Conservation (phyloP, 23 red algal genomes). For the Gracilaria domingensis region DNA sequence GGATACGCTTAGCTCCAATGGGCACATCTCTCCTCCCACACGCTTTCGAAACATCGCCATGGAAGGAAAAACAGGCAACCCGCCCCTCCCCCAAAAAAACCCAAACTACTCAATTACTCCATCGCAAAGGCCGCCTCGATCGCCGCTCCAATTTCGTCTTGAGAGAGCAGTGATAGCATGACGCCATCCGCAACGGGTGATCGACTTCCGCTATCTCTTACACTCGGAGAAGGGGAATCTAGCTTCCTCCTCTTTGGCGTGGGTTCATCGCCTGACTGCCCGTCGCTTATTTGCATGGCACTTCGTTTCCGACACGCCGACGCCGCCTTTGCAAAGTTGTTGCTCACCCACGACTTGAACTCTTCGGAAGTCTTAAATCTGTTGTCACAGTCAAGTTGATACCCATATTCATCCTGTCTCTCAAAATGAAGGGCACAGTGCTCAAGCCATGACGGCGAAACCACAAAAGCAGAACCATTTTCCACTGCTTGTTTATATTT, state of each 20-base stretch:
- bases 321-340: slow-evolving; percentile 29
- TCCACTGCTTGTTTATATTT: slow-evolving; percentile 80
- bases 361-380: slow-evolving; percentile 29
- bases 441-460: slow-evolving; percentile 77
- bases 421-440: slow-evolving; percentile 65
- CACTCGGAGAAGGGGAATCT: not conserved
- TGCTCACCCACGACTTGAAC: slow-evolving; percentile 10
- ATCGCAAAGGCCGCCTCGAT: slow-evolving; percentile 54
- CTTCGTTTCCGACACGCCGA: slow-evolving; percentile 20
- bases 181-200: slow-evolving; percentile 9
- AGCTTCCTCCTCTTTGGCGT: slow-evolving; percentile 40
- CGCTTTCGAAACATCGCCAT: too few species aligned
- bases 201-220: not conserved
- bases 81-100: too few species aligned
- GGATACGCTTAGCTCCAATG: not conserved
- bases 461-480: slow-evolving; percentile 83
- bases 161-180: slow-evolving; percentile 22
- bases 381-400: slow-evolving; percentile 34
- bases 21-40: too few species aligned
- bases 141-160: slow-evolving; percentile 61
- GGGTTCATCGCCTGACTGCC: not conserved
- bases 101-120: too few species aligned
- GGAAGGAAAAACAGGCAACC: too few species aligned
- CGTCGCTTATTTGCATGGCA: slow-evolving; percentile 18
- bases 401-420: slow-evolving; percentile 77